These are phyloP conservation scores for Ganoderma sp. DNA, from an alignment of 1,284 basidiomycete species.

Conservation along the genomic window DNA sequence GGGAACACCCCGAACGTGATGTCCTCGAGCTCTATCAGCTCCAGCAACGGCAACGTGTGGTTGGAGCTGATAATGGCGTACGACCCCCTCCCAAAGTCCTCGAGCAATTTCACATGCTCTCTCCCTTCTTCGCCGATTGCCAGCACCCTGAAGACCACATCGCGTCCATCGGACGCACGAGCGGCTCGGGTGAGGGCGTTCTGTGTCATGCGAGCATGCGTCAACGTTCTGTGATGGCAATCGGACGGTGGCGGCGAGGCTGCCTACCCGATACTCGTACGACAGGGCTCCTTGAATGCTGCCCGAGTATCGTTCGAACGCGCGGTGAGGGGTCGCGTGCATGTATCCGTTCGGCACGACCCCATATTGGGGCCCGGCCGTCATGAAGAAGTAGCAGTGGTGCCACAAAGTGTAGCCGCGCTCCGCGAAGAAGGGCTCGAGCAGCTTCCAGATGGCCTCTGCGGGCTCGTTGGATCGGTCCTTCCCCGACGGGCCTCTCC, in stretches of 20 bases:
- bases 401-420: constrained; percentile 1
- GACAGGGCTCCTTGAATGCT: too few species aligned
- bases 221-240: too few species aligned
- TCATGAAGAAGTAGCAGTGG: background rate
- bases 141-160: constrained; percentile 11
- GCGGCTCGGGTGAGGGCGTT: constrained; percentile 7
- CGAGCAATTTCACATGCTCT: constrained; percentile 12
- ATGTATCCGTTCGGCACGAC: constrained; percentile 1
- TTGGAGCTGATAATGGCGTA: constrained; percentile 13
- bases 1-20: constrained; percentile 44
- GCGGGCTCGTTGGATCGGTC: background rate
- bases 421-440: background rate
- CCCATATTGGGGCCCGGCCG: background rate
- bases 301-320: background rate
- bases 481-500: background rate
- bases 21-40: constrained; percentile 37
- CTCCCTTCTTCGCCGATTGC: constrained; percentile 7
- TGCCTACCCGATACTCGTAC: too few species aligned
- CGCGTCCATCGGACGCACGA: constrained; percentile 1
- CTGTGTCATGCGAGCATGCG: background rate
- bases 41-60: constrained; percentile 31
- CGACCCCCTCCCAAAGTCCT: background rate
- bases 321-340: background rate
- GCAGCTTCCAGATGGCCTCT: background rate
- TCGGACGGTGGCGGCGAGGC: too few species aligned